Conservation (phyloP, 176 grass and related monocot genomes). For the Zizania latifolia region DNA sequence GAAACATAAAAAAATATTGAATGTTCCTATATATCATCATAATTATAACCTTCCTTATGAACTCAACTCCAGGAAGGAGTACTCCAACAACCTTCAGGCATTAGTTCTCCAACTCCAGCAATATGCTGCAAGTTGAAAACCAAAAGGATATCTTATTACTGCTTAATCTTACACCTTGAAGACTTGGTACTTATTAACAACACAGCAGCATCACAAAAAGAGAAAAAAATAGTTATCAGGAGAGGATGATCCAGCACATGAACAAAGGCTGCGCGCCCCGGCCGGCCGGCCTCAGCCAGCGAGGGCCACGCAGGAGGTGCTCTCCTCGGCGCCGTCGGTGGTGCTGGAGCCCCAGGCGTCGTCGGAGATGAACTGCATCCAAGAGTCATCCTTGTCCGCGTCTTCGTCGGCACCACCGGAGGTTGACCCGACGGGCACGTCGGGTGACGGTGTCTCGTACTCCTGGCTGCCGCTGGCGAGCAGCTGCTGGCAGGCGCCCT, state of each 20-base stretch:
- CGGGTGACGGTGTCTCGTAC: slow-evolving; percentile 51
- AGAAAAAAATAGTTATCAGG: slow-evolving; percentile 30
- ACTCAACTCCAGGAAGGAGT: slow-evolving; percentile 48
- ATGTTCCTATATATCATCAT: slow-evolving; percentile 24
- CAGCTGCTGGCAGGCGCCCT: slow-evolving; percentile 37
- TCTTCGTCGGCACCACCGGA: slow-evolving; percentile 42
- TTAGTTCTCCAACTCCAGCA: slow-evolving; percentile 37
- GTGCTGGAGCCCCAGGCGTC: slow-evolving; percentile 71
- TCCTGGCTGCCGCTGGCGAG: slow-evolving; percentile 31
- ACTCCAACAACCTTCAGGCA: slow-evolving; percentile 36
- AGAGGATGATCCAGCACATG: slow-evolving; percentile 1
- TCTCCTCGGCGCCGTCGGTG: slow-evolving; percentile 43
- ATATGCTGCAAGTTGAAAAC: slow-evolving; percentile 35
- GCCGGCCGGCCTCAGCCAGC: slow-evolving; percentile 17
- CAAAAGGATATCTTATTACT: slow-evolving; percentile 39
- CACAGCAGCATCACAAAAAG: slow-evolving; percentile 27
- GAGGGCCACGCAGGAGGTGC: slow-evolving; percentile 37
- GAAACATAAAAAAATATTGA: not conserved
- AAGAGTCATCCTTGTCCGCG: slow-evolving; percentile 62
- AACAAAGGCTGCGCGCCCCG: slow-evolving; percentile 24
- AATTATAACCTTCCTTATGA: slow-evolving; percentile 38
- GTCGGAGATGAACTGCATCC: slow-evolving; percentile 92
- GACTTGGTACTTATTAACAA: slow-evolving; percentile 25
- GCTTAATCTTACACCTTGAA: slow-evolving; percentile 26
- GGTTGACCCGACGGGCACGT: slow-evolving; percentile 48